Base-by-base conservation (phyloP, 108 stramenopile species). In the Mayamaea pseudoterrestris region DNA sequence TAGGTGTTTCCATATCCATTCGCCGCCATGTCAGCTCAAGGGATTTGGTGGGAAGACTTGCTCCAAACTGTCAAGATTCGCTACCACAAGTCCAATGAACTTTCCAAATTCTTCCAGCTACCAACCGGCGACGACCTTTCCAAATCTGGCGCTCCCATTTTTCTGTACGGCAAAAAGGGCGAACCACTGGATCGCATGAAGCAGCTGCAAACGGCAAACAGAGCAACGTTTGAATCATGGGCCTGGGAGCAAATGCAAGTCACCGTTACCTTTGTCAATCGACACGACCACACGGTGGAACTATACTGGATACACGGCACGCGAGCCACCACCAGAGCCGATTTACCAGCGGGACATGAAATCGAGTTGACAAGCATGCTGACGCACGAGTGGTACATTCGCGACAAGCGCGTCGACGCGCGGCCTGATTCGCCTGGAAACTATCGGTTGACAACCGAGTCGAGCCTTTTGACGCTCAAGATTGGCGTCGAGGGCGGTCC, bases 1-100 rank as follows among this genome's bases (percentile, higher is more conserved):
- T n/a, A n/a, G n/a, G n/a, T 71, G n/a, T 80, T 69, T 47, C 78
- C 78, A 0, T 80, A 68, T 51, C 78, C 78, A 3, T 80, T 80
- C 48, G 73, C 74, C 2, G 78, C 50, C 30, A 72, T 65, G 63
- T 69, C 68, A 5, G 22, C 47, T 23, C 73, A 80, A 45, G 54
- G 52, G 6, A 73, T 80, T 47, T 80, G 78, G 78, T 80, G 78
- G 78, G 78, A 80, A 50, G 73, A 74, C 23, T 20, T 80, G 12
- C 41, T 80, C 31, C 78, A 80, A 53, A 80, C 78, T 5, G 58
- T 69, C 4, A 35, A 57, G 39, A 65, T 80, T 23, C 67, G 74
- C n/a, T 80, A 56, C 27, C 60, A 80, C 53, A 51, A 56, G 5
- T 53, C 56, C 18, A 75, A 70, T 32, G 59, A 59, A 8, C 35